Evolutionary conservation across 192 early-diverging fungal genomes (phyloP), one percentile per base, ranked within the genome.

Genomic region (Jimgerdemannia lactiflua): DNA sequence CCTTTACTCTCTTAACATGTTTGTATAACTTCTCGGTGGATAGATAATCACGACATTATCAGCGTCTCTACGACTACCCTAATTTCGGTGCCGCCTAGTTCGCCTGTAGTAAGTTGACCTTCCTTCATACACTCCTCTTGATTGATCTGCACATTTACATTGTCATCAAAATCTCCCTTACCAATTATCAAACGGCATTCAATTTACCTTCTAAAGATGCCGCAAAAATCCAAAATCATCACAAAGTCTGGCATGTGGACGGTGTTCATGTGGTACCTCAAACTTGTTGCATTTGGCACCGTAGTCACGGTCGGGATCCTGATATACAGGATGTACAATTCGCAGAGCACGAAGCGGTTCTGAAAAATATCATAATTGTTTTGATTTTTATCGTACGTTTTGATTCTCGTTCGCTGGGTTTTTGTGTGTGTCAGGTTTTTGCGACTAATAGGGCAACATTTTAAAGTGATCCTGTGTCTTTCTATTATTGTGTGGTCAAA

Each of bases 41-140:
- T 29, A 83, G 82, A 83, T 69, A 80, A 82, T 41, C 80, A 82
- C 59, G 85, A 86, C 65, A 87, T 89, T 67, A 81, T 89, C 65
- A 74, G 72, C 40, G 85, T 88, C 17, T 75, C 83, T 4, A 83
- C 85, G 41, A 80, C 19, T 20, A 44, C 76, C 2, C 43, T 85
- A 40, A 17, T 49, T 43, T 71, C 80, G 39, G 40, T 67, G 41
- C 49, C 76, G 14, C 77, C 72, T 14, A 71, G 72, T 9, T 39
- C 40, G 17, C 65, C 67, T 59, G 65, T 69, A 14, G 77, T 78
- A 78, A 78, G 14, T 43, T 42, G 3, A 70, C 8, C 14, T 59
- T 59, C 49, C 2, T 6, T 59, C 49, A 10, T 14, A 6, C 49
- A 14, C 49, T 59, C 6, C 14, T 59, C 49, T 10, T 59, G 6